Base-by-base conservation (phyloP, 306 rosid genomes). In the Cicer bijugum region DNA sequence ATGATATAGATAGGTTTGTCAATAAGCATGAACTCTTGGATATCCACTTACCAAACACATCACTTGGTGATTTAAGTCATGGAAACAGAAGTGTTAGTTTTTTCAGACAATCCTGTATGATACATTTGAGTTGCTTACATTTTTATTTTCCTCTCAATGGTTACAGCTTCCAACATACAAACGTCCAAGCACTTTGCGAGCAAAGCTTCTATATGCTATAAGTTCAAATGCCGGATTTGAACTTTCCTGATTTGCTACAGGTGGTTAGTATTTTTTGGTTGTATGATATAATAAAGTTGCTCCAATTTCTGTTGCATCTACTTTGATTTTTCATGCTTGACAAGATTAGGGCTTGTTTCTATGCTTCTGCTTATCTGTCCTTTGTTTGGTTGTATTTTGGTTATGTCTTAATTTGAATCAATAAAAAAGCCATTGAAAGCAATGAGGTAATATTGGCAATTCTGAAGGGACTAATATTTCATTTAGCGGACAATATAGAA, bases 91-190 rank as follows among this genome's bases (percentile, higher is more conserved):
- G 19, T 50, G 43, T 69, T 35, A 42, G 5, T 71, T 16, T 10
- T 39, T 69, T 63, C n/a, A 50, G 65, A 48, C 55, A 69, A 44
- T 71, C 53, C 75, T 28, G 52, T 67, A 55, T 79, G 59, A 58
- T 68, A 47, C 42, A 69, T 63, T 43, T 71, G 52, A 58, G 63
- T 45, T 40, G 38, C 70, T 82, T 77, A 65, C 67, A 46, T 37
- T 69, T 65, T 59, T 15, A 8, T 75, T 63, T 64, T 76, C 63
- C 63, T 64, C 72, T 52, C 55, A 51, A 71, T 83, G 71, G 56
- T 58, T 81, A 67, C 86, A 94, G 99, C 99, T 94, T 76, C 99
- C 99, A 35, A 94, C 99, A 37, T 94, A 91, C 89, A 94, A 89
- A 83, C 96, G 90, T 10, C 55, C 92, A 57, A 88, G 92, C 88